A percentile compares a stretch with the other conserved stretches of the same genome.
Evolutionary conservation across 2,329 filamentous ascomycete species (phyloP).

Genomic region (Cladosporium sp.): DNA sequence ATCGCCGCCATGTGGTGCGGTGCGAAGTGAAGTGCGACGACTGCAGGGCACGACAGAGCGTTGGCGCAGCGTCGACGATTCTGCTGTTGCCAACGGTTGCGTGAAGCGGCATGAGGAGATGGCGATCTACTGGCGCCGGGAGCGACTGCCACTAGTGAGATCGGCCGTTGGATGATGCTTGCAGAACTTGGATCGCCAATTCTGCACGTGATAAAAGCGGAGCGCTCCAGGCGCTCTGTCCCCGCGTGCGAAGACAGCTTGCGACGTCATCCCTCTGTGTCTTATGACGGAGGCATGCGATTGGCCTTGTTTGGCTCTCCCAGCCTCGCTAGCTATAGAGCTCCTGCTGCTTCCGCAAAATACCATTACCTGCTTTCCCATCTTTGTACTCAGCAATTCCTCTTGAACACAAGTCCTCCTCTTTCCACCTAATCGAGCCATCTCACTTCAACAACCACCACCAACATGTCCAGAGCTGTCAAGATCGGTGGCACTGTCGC

Average conservation of each 20-base stretch:
- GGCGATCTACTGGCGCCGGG: slow-evolving; percentile 3
- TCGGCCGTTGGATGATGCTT: neutral
- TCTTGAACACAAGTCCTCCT: neutral
- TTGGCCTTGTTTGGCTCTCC: neutral
- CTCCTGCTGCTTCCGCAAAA: neutral
- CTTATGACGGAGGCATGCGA: neutral
- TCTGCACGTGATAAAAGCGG: neutral
- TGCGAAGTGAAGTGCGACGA: neutral
- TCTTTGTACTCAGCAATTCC: neutral
- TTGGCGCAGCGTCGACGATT: neutral
- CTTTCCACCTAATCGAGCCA: neutral
- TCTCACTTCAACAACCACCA: neutral
- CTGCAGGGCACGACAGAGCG: neutral
- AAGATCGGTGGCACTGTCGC: slow-evolving; percentile 52
- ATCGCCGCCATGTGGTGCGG: neutral
- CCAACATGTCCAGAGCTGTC: slow-evolving; percentile 13
- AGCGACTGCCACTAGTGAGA: neutral
- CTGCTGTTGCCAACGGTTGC: neutral
- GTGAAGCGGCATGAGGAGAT: neutral
- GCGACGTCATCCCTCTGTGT: neutral
- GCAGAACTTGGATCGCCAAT: neutral
- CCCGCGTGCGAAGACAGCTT: neutral
- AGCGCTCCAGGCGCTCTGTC: neutral
- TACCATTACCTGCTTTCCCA: neutral
- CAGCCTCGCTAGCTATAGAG: neutral